A percentile compares a stretch with the other conserved stretches of the same genome.
Evolutionary conservation across 2,329 filamentous ascomycete species (phyloP).

Genomic region (Pochonia chlamydosporia): DNA sequence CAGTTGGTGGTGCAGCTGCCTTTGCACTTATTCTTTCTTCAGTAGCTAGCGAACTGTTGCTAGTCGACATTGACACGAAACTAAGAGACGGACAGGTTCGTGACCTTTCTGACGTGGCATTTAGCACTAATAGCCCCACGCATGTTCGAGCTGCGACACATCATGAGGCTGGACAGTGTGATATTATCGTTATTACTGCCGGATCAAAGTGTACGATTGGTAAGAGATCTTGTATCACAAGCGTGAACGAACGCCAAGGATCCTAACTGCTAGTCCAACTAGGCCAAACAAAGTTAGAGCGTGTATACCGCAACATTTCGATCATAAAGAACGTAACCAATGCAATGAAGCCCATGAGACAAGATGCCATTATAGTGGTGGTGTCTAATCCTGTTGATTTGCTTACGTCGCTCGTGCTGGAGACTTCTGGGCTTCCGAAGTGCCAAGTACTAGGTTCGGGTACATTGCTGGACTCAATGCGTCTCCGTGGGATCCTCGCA

Average conservation of each 20-base stretch:
- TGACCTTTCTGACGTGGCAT: slow-evolving; percentile 46
- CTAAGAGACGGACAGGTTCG: slow-evolving; percentile 42
- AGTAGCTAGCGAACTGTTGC: slow-evolving; percentile 44
- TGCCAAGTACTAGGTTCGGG: background rate
- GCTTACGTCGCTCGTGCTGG: no score
- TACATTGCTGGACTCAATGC: background rate
- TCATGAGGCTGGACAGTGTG: slow-evolving; percentile 44
- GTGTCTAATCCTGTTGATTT: no score
- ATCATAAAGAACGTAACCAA: slow-evolving; percentile 41
- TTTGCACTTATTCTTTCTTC: slow-evolving; percentile 43
- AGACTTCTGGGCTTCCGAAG: no score
- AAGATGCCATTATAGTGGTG: slow-evolving; percentile 39
- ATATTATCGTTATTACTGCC: slow-evolving; percentile 49
- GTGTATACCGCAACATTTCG: slow-evolving; percentile 35
- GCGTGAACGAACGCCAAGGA: no score
- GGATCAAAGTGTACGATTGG: slow-evolving; percentile 41
- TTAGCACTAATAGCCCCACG: slow-evolving; percentile 33
- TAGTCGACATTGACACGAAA: slow-evolving; percentile 43
- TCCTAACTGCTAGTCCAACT: background rate
- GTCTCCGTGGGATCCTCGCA: background rate
- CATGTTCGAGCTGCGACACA: slow-evolving; percentile 37
- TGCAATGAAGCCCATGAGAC: slow-evolving; percentile 41
- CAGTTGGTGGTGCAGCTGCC: slow-evolving; percentile 44
- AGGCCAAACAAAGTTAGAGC: slow-evolving; percentile 15
- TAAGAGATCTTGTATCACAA: slow-evolving; percentile 8